Conservation (phyloP, 441 rosid genomes). For the Populus hybrid region DNA sequence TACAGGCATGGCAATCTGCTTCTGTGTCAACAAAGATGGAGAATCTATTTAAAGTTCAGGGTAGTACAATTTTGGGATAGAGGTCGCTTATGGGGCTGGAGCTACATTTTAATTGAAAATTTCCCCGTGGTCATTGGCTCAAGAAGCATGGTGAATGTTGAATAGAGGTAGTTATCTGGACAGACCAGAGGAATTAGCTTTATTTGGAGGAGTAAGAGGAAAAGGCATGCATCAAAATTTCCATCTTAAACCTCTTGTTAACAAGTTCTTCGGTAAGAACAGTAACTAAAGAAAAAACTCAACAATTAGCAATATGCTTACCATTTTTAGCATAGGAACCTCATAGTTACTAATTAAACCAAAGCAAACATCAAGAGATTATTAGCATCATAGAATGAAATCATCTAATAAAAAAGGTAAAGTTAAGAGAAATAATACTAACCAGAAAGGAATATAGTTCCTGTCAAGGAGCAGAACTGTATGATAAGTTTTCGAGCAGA, state of each 20-base stretch:
- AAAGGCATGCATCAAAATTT: neutral
- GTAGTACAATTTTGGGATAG: neutral
- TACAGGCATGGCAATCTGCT: neutral
- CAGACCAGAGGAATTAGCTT: neutral
- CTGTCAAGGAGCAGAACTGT: conserved; percentile 88
- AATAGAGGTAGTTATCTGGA: neutral
- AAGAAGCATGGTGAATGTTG: neutral
- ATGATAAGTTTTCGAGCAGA: conserved; percentile 93
- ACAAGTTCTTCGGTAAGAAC: neutral
- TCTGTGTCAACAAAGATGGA: neutral
- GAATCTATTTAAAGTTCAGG: neutral
- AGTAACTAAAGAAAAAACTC: neutral
- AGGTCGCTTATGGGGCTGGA: neutral
- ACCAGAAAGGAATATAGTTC: conserved; percentile 77
- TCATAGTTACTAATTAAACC: neutral
- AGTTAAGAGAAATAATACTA: conserved; percentile 18
- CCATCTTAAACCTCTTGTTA: neutral
- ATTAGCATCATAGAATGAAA: neutral
- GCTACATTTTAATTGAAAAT: neutral
- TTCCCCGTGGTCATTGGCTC: neutral
- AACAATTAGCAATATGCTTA: neutral
- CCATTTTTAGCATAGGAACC: neutral
- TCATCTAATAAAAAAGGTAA: neutral
- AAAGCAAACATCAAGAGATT: neutral
- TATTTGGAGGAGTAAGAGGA: neutral